Evolutionary conservation across 805 yeast species (phyloP), one percentile per base, ranked within the genome.

Genomic region (Monosporozyma aquatica): DNA sequence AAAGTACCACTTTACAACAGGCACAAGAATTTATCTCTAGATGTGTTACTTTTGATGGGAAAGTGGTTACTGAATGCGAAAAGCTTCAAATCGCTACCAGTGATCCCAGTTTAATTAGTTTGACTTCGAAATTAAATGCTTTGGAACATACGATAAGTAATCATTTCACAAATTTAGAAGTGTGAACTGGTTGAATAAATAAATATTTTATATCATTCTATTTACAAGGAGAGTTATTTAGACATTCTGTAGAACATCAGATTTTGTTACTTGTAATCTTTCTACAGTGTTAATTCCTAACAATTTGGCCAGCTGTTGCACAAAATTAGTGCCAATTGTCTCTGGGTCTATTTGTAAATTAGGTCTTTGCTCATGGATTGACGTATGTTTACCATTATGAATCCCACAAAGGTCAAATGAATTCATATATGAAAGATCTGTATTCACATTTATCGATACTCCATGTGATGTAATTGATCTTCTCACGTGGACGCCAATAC

Each of bases 381-480:
- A 72, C 0, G 82, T 76, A 22, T 83, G 82, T n/a, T 52, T 51
- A 33, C 72, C 71, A 6, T 73, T 76, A 0, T 82, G 76, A 26
- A 89, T 66, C 1, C 97, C 97, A 66, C 98, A 92, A 72, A 95
- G 85, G 5, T 77, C 80, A 48, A 85, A 76, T 24, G 70, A 68
- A 46, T 86, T 81, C 52, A 90, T 71, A 62, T 72, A 83, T 29
- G 75, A 70, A 35, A 87, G 68, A 53, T 87, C 87, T 0, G 95
- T 87, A 25, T 56, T 47, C 2, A 84, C 80, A 56, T 92, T 92
- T 35, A 92, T 71, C 1, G 90, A 85, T 13, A 90, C 69, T 0
- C 99, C 98, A 64, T 89, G 95, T 1, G 92, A 78, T 0, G 97
- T 86, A 25, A 92, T 72, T 10, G 83, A 78, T 44, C 96, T 67